Evolutionary conservation across 148 eudicot genomes (phyloP).

Genomic region (Spergularia bocconei): DNA sequence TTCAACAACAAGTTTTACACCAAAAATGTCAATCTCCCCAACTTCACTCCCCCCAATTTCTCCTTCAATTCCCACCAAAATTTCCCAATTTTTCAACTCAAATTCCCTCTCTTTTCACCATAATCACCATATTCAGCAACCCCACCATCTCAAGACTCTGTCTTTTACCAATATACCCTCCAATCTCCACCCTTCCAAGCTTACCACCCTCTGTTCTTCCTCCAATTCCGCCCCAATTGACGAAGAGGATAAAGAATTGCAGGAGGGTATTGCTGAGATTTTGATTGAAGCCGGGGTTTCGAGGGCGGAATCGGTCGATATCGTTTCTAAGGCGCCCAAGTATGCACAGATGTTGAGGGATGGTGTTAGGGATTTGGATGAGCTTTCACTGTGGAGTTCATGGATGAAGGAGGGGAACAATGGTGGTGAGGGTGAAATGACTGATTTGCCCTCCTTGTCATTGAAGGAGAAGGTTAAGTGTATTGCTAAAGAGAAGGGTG

Average conservation of each 20-base stretch:
- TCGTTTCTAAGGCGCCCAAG: constrained; percentile 44
- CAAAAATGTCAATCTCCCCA: constrained; percentile 25
- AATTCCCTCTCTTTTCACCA: not conserved
- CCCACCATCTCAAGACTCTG: not conserved
- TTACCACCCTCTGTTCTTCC: not conserved
- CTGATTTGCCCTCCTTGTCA: constrained; percentile 5
- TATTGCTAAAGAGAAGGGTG: constrained; percentile 61
- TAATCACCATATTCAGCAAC: not conserved
- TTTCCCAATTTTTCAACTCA: not conserved
- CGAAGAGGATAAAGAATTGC: constrained; percentile 16
- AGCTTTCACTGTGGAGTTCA: constrained; percentile 39
- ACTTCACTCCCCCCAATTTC: not conserved
- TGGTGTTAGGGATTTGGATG: constrained; percentile 60
- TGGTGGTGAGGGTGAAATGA: not conserved
- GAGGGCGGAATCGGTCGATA: constrained; percentile 28
- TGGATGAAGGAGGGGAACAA: constrained; percentile 26
- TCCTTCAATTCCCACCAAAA: not conserved
- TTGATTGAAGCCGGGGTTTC: constrained; percentile 45
- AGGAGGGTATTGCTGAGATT: constrained; percentile 40
- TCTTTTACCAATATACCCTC: constrained; percentile 18
- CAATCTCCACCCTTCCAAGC: not conserved
- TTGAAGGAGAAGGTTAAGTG: constrained; percentile 54
- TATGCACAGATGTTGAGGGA: constrained; percentile 61
- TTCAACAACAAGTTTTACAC: constrained; percentile 5
- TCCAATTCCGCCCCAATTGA: not conserved